Conservation (phyloP, 1,284 basidiomycete species). For the Austroboletus niveus region DNA sequence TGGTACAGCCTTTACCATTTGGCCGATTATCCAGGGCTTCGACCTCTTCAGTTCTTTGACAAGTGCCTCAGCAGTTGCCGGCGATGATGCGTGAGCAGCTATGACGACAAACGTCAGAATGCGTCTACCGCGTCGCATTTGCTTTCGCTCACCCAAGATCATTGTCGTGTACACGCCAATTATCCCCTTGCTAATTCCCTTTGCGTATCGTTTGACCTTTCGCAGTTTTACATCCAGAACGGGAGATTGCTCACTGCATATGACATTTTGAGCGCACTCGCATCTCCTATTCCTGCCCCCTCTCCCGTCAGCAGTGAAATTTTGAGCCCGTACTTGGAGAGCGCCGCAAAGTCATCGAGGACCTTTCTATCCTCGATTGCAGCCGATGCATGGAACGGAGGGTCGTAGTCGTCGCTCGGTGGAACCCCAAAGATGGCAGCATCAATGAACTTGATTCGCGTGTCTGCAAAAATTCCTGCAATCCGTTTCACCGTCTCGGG, state of each 20-base stretch:
- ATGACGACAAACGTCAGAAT: background rate
- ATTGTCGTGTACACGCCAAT: slow-evolving; percentile 55
- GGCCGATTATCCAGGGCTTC: slow-evolving; percentile 44
- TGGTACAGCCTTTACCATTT: slow-evolving; percentile 40
- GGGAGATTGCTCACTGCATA: slow-evolving; percentile 48
- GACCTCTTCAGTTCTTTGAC: slow-evolving; percentile 47
- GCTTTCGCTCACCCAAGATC: slow-evolving; percentile 45
- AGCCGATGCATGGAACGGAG: slow-evolving; percentile 55
- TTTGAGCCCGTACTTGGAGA: slow-evolving; percentile 46
- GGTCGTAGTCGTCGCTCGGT: slow-evolving; percentile 46
- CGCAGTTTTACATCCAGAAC: background rate
- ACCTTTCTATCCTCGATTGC: slow-evolving; percentile 34
- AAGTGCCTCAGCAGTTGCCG: slow-evolving; percentile 53
- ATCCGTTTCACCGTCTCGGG: slow-evolving; percentile 50
- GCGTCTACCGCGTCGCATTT: background rate
- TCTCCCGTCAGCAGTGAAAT: slow-evolving; percentile 45
- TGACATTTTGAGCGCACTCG: slow-evolving; percentile 63
- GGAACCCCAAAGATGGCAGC: slow-evolving; percentile 60
- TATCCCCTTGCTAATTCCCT: slow-evolving; percentile 58
- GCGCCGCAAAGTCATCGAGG: slow-evolving; percentile 43
- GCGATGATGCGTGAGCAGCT: slow-evolving; percentile 59
- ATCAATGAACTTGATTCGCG: slow-evolving; percentile 48
- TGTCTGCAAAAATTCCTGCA: slow-evolving; percentile 42
- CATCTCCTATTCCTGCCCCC: slow-evolving; percentile 51
- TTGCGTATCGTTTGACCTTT: slow-evolving; percentile 4